Conservation (phyloP, 1,284 basidiomycete genomes). For the Boletellus deceptivus region DNA sequence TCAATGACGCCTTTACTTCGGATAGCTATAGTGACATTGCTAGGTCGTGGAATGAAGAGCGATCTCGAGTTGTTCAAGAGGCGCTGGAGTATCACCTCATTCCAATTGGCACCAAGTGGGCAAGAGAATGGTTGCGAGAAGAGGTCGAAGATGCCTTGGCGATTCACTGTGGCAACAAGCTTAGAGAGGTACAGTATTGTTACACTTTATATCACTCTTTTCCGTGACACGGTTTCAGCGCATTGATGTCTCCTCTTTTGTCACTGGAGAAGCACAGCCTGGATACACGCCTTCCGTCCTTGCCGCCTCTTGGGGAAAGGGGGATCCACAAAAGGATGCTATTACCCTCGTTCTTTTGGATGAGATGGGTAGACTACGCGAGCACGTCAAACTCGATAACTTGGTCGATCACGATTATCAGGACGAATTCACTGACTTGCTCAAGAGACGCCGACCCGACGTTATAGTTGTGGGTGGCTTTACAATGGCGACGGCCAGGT, state of each 20-base stretch:
- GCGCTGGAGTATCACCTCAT: slow-evolving; percentile 79
- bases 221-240: slow-evolving; percentile 44
- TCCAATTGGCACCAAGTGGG: slow-evolving; percentile 84
- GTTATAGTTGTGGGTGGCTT: slow-evolving; percentile 91
- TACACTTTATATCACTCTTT: slow-evolving; percentile 1
- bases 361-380: slow-evolving; percentile 83
- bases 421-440: slow-evolving; percentile 78
- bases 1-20: slow-evolving; percentile 84
- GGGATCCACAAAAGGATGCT: slow-evolving; percentile 88
- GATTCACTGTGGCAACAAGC: slow-evolving; percentile 58
- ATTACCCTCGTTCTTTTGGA: slow-evolving; percentile 87
- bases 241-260: slow-evolving; percentile 74
- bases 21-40: slow-evolving; percentile 85
- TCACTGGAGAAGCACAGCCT: slow-evolving; percentile 56
- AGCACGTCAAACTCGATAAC: slow-evolving; percentile 88
- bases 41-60: slow-evolving; percentile 90
- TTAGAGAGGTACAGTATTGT: slow-evolving; percentile 64
- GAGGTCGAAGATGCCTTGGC: slow-evolving; percentile 88
- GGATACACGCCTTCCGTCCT: slow-evolving; percentile 84
- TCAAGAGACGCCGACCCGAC: slow-evolving; percentile 82
- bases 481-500: slow-evolving; percentile 75
- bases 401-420: slow-evolving; percentile 65
- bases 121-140: slow-evolving; percentile 85
- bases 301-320: slow-evolving; percentile 92
- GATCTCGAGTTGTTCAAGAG: slow-evolving; percentile 76